Evolutionary conservation across 306 rosid species (phyloP).

Genomic region (peach (Prunus persica)): DNA sequence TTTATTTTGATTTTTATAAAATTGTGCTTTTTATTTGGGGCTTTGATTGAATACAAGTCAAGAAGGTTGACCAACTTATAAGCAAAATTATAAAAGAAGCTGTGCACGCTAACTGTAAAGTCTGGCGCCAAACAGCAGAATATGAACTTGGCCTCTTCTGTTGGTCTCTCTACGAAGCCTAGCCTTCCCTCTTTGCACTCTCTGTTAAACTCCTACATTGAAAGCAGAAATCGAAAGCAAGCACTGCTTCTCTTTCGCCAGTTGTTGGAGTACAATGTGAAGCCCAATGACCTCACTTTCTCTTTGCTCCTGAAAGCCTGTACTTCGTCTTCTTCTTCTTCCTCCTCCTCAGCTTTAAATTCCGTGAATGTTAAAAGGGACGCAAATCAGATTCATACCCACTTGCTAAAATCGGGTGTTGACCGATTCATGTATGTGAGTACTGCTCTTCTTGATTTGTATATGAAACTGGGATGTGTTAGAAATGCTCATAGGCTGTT

Average conservation of each 20-base stretch:
- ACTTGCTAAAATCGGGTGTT: constrained; percentile 41
- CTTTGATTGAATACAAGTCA: no score
- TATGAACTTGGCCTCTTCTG: constrained; percentile 39
- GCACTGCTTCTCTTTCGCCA: constrained; percentile 44
- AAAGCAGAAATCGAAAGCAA: constrained; percentile 17
- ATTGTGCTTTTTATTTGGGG: no score
- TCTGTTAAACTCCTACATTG: constrained; percentile 29
- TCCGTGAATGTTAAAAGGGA: constrained; percentile 24
- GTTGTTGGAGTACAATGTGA: constrained; percentile 27
- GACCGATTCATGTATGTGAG: constrained; percentile 45
- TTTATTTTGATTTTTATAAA: no score
- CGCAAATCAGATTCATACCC: constrained; percentile 55
- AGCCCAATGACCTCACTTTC: constrained; percentile 48
- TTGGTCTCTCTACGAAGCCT: constrained; percentile 28
- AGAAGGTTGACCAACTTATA: no score
- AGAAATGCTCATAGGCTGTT: constrained; percentile 51
- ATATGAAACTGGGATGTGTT: constrained; percentile 49
- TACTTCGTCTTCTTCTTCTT: constrained; percentile 28
- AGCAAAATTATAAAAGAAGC: no score
- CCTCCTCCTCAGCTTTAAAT: constrained; percentile 10
- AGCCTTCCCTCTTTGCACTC: constrained; percentile 45
- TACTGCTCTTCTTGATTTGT: constrained; percentile 55
- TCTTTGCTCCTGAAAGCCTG: constrained; percentile 60
- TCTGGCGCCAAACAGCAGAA: constrained; percentile 21
- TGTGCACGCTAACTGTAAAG: not conserved